These are phyloP conservation scores for Rhodotorula glutinis DNA, from an alignment of 1,284 basidiomycete genomes.

Conservation along the genomic window DNA sequence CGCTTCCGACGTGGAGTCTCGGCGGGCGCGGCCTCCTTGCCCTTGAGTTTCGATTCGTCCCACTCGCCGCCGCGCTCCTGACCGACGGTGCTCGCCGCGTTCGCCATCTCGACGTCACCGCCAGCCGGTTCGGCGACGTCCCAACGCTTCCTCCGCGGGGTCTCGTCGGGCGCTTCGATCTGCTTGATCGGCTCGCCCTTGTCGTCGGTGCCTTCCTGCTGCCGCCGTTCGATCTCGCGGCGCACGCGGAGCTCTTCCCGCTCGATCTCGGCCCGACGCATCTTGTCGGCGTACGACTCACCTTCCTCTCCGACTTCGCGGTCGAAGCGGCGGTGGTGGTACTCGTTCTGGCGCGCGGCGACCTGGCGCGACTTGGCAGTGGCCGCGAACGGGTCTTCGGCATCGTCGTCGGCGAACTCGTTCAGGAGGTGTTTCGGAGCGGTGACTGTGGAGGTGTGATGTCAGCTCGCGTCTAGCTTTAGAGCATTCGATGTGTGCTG, in stretches of 20 bases:
- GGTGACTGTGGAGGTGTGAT: slow-evolving; percentile 54
- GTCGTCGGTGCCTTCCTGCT: slow-evolving; percentile 74
- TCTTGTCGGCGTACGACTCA: slow-evolving; percentile 87
- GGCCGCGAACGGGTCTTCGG: slow-evolving; percentile 92
- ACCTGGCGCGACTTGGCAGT: slow-evolving; percentile 90
- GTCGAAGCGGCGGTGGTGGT: slow-evolving; percentile 87
- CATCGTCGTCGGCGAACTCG: slow-evolving; percentile 84
- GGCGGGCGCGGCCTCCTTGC: slow-evolving; percentile 58
- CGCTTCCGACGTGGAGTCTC: slow-evolving; percentile 80
- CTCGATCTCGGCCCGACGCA: slow-evolving; percentile 86
- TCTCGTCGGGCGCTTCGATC: slow-evolving; percentile 56
- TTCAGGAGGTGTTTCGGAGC: slow-evolving; percentile 90
- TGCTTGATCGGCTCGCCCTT: slow-evolving; percentile 65
- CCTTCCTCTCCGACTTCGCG: slow-evolving; percentile 70
- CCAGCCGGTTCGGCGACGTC: slow-evolving; percentile 59
- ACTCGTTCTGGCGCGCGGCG: slow-evolving; percentile 88
- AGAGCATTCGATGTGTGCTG: background rate
- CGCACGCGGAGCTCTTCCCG: slow-evolving; percentile 86
- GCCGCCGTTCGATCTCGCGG: slow-evolving; percentile 79
- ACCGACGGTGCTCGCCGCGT: slow-evolving; percentile 24
- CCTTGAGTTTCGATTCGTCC: slow-evolving; percentile 58
- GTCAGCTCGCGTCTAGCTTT: background rate
- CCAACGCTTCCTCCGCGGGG: slow-evolving; percentile 80
- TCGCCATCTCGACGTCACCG: slow-evolving; percentile 54
- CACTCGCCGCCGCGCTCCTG: slow-evolving; percentile 47